Evolutionary conservation across 495 filamentous ascomycete genomes (phyloP).

Genomic region (Podospora tetraspora): DNA sequence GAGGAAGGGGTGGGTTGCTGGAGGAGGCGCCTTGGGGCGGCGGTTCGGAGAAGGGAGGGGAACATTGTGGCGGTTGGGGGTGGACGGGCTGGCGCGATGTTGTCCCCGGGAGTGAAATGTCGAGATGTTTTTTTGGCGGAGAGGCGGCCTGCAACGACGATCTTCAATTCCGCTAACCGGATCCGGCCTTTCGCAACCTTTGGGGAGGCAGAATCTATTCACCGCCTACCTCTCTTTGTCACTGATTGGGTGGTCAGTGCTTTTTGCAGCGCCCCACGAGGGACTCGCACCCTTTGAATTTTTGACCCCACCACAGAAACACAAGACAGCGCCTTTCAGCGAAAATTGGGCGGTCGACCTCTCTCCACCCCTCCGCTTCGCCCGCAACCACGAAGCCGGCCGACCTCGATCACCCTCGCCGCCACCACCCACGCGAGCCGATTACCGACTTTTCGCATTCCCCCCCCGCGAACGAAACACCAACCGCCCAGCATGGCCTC

Average conservation of each 20-base stretch:
- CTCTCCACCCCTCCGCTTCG: conserved; percentile 6
- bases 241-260: not conserved
- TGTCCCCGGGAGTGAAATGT: not conserved
- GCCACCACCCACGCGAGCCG: not conserved
- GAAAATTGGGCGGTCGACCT: conserved; percentile 28
- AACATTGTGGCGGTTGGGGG: not conserved
- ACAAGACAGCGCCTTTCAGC: conserved; percentile 21
- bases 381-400: conserved; percentile 4
- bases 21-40: not conserved
- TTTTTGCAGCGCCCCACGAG: conserved; percentile 10
- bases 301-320: conserved; percentile 36
- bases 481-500: conserved; percentile 22
- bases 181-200: not conserved
- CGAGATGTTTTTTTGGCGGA: not conserved
- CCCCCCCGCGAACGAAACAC: not conserved
- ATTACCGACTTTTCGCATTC: not conserved
- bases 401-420: not conserved
- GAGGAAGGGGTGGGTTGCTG: not conserved
- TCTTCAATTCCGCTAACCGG: not conserved
- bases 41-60: not conserved
- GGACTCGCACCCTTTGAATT: conserved; percentile 28
- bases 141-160: not conserved
- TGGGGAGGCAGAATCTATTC: not conserved
- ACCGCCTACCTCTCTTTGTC: conserved; percentile 3
- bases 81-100: not conserved